phyloP scores from a whole-genome alignment of 768 basidiomycete species.

The Mycena filopes region DNA sequence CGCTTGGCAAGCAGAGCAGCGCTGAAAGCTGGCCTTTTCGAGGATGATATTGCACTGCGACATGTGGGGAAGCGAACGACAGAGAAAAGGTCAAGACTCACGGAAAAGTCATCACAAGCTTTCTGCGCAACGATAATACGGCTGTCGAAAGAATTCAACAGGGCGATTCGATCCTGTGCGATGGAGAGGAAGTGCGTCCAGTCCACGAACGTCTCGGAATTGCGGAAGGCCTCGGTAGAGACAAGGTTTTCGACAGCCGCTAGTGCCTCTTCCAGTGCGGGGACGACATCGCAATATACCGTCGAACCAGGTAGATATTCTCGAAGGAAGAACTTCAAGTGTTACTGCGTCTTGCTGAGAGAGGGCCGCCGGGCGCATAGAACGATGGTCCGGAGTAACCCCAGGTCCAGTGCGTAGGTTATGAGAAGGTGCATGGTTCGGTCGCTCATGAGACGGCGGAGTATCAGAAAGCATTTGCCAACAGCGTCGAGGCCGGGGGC shows the following conservation, averaged over 20 bases:
- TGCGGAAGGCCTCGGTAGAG: too few species aligned
- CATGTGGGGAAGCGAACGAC: too few species aligned
- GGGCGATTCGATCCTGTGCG: too few species aligned
- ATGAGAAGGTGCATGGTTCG: not conserved
- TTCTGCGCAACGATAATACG: too few species aligned
- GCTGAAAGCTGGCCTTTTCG: not conserved
- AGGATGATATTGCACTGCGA: constrained; percentile 1
- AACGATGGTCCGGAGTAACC: not conserved
- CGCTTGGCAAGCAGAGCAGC: constrained; percentile 1
- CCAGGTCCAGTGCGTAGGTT: not conserved
- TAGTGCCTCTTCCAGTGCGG: not conserved
- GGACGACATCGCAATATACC: not conserved
- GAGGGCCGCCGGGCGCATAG: not conserved
- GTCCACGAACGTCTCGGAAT: not conserved
- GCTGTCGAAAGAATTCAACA: too few species aligned
- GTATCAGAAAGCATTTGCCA: not conserved
- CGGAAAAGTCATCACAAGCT: too few species aligned
- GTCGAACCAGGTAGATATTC: not conserved
- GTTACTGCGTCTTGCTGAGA: not conserved
- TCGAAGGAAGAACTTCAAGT: not conserved
- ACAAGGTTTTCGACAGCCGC: too few species aligned
- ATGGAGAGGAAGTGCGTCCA: not conserved
- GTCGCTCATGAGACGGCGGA: not conserved
- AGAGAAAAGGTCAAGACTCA: too few species aligned
- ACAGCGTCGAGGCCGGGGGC: not conserved